These are phyloP conservation scores for Logfia minima DNA, from an alignment of 129 eudicot species.

Conservation along the genomic window DNA sequence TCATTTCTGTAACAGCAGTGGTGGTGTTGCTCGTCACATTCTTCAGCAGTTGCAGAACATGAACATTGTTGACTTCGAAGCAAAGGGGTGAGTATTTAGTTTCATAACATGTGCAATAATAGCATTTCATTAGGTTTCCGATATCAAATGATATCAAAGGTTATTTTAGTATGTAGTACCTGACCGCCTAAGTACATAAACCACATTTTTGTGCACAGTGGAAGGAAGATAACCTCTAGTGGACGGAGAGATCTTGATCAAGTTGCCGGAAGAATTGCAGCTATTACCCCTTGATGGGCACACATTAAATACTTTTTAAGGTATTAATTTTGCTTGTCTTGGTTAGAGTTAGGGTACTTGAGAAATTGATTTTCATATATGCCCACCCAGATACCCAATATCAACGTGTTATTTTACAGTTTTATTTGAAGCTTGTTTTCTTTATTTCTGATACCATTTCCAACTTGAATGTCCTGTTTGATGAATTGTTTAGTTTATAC, in stretches of 20 bases:
- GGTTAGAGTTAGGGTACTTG: slow-evolving; percentile 18
- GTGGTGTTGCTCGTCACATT: slow-evolving; percentile 67
- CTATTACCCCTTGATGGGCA: slow-evolving; percentile 36
- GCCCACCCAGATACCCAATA: slow-evolving; percentile 12
- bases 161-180: no score
- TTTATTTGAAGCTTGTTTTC: slow-evolving; percentile 9
- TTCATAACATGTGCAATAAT: background rate
- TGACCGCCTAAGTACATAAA: background rate
- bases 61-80: slow-evolving; percentile 57
- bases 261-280: slow-evolving; percentile 49
- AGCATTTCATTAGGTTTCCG: background rate
- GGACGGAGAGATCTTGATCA: slow-evolving; percentile 57
- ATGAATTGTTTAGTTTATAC: background rate
- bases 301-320: slow-evolving; percentile 12
- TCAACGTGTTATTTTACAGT: slow-evolving; percentile 11
- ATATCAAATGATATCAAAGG: background rate
- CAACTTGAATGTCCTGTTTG: background rate
- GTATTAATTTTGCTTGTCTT: slow-evolving; percentile 15
- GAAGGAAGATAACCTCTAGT: slow-evolving; percentile 45
- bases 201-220: slow-evolving; percentile 24
- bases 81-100: slow-evolving; percentile 51
- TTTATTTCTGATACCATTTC: background rate
- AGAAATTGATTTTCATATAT: slow-evolving; percentile 20
- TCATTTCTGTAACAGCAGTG: slow-evolving; percentile 70
- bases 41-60: slow-evolving; percentile 62